These are phyloP conservation scores for Ogataea glucozyma DNA, from an alignment of 805 yeast species.

Conservation along the genomic window DNA sequence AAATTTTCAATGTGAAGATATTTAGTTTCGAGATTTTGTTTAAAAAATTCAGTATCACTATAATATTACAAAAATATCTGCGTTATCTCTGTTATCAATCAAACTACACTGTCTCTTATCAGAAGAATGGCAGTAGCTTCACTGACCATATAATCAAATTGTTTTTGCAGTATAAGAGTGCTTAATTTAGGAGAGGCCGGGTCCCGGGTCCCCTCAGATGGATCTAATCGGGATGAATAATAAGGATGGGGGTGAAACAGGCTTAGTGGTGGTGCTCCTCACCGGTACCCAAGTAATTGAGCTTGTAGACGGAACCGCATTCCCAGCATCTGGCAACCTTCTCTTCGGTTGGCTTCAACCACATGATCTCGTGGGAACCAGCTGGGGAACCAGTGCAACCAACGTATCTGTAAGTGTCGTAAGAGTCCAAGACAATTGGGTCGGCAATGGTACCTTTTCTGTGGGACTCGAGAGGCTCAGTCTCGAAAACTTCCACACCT, in stretches of 20 bases:
- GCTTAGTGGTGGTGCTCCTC: conserved; percentile 43
- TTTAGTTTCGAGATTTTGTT: neutral
- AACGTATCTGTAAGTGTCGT: conserved; percentile 89
- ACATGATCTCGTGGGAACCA: conserved; percentile 85
- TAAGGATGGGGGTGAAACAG: neutral
- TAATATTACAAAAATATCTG: neutral
- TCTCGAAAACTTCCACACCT: conserved; percentile 93
- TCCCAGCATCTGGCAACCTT: conserved; percentile 97
- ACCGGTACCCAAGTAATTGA: conserved; percentile 82
- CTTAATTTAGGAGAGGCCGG: conserved; percentile 3
- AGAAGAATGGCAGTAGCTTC: conserved; percentile 4
- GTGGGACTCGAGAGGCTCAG: conserved; percentile 81
- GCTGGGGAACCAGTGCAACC: conserved; percentile 98
- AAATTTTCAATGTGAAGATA: neutral
- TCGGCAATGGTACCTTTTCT: conserved; percentile 89
- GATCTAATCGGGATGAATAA: conserved; percentile 9
- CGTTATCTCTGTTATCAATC: conserved; percentile 10
- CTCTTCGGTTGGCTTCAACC: conserved; percentile 85
- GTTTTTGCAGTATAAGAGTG: conserved; percentile 9
- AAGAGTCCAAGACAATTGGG: conserved; percentile 87
- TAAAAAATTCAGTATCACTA: neutral
- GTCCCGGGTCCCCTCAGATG: conserved; percentile 3
- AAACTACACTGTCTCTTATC: conserved; percentile 10
- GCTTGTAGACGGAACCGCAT: conserved; percentile 92
- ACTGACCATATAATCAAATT: conserved; percentile 5